Evolutionary conservation across 2,329 filamentous ascomycete species (phyloP).

Genomic region (Nannizzia gypsea): DNA sequence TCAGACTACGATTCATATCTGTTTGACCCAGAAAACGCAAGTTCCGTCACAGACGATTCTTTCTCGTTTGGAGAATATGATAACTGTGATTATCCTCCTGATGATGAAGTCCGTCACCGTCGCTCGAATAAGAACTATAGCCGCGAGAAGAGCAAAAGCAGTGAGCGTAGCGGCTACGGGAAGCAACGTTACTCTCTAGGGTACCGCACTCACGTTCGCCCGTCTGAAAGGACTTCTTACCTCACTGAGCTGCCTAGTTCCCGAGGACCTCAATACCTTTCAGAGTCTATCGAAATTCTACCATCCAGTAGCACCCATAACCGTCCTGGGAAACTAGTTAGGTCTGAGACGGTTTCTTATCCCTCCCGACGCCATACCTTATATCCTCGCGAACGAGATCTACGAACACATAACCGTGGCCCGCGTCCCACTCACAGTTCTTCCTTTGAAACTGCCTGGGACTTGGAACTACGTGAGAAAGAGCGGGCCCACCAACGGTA

Average conservation of each 20-base stretch:
- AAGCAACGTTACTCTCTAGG: constrained; percentile 7
- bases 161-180: constrained; percentile 9
- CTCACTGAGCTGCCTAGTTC: not conserved
- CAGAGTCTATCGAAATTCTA: constrained; percentile 18
- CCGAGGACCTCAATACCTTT: constrained; percentile 11
- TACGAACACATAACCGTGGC: not conserved
- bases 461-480: constrained; percentile 6
- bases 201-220: constrained; percentile 22
- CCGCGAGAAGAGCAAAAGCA: constrained; percentile 4
- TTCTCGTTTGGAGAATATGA: constrained; percentile 16
- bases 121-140: constrained; percentile 4
- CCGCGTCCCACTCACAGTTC: not conserved
- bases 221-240: constrained; percentile 11
- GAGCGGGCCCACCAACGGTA: constrained; percentile 9
- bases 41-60: constrained; percentile 21
- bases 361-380: constrained; percentile 1
- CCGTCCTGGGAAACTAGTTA: not conserved
- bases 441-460: constrained; percentile 6
- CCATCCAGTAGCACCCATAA: constrained; percentile 17
- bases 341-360: constrained; percentile 9
- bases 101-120: constrained; percentile 11
- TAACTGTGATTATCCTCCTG: not conserved
- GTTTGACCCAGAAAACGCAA: constrained; percentile 20
- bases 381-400: not conserved
- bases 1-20: constrained; percentile 23